Evolutionary conservation across 1,139 yeast genomes (phyloP).

Genomic region (Pichia norvegensis): DNA sequence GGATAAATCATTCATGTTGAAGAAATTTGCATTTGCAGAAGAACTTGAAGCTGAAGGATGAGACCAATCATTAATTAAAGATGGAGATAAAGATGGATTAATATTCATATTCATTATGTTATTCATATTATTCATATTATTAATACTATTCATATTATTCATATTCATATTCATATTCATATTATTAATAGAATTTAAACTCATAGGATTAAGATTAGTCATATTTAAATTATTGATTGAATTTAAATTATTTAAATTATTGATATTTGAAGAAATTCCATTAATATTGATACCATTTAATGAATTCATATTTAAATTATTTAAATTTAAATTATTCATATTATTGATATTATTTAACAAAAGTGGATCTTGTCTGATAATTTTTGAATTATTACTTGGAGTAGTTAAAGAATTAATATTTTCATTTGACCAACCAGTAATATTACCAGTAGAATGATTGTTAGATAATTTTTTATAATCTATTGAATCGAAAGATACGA

Average conservation of each 20-base stretch:
- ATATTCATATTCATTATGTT: not conserved
- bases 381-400: slow-evolving; percentile 11
- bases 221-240: not conserved
- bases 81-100: slow-evolving; percentile 10
- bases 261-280: not conserved
- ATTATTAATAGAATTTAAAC: not conserved
- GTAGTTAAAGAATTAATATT: slow-evolving; percentile 12
- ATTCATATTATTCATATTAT: not conserved
- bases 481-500: slow-evolving; percentile 1
- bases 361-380: slow-evolving; percentile 10
- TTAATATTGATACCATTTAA: not conserved
- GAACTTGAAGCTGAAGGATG: slow-evolving; percentile 4
- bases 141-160: not conserved
- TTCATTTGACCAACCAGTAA: slow-evolving; percentile 11
- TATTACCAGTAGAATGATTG: slow-evolving; percentile 6
- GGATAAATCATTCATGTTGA: slow-evolving; percentile 1
- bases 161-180: not conserved
- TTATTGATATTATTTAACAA: slow-evolving; percentile 4
- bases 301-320: not conserved
- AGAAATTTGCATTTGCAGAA: not conserved
- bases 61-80: slow-evolving; percentile 12
- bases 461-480: not conserved
- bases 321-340: slow-evolving; percentile 1
- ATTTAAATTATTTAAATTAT: not conserved
- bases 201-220: not conserved